These are phyloP conservation scores for Mycena haematopus DNA, from an alignment of 768 basidiomycete species.

Conservation along the genomic window DNA sequence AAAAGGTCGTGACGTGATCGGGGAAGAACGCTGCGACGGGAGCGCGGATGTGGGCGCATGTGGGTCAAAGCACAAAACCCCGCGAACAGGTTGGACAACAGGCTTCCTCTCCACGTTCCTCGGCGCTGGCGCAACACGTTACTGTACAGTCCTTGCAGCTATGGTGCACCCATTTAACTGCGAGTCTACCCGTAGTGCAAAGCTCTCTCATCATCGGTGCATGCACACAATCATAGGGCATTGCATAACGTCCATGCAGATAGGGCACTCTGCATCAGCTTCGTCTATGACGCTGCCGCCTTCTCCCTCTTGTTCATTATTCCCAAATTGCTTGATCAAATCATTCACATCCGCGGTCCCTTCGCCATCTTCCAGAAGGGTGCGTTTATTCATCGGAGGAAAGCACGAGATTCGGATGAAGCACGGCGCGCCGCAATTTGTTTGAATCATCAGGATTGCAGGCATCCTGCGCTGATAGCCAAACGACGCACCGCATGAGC, in stretches of 20 bases:
- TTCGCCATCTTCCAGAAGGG: constrained; percentile 44
- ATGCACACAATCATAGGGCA: constrained; percentile 74
- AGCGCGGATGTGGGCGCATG: too few species aligned
- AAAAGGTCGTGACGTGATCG: too few species aligned
- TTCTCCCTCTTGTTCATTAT: constrained; percentile 37
- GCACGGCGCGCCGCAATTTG: constrained; percentile 88
- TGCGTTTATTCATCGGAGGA: constrained; percentile 52
- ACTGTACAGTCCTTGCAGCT: constrained; percentile 94
- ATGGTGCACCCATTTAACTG: not conserved
- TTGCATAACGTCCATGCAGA: constrained; percentile 84
- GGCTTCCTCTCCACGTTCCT: constrained; percentile 72
- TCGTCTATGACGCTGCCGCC: constrained; percentile 49
- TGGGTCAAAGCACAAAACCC: too few species aligned
- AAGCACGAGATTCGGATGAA: constrained; percentile 87
- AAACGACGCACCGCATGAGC: constrained; percentile 81
- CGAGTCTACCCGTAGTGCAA: not conserved
- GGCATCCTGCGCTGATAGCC: not conserved
- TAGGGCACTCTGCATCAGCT: constrained; percentile 70
- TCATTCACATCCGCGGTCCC: constrained; percentile 61
- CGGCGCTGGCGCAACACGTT: constrained; percentile 69
- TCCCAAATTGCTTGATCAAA: constrained; percentile 60
- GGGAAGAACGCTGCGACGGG: too few species aligned
- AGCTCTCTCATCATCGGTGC: constrained; percentile 68
- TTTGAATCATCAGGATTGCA: constrained; percentile 6
- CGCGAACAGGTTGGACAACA: constrained; percentile 81